phyloP scores from a whole-genome alignment of 2,329 filamentous ascomycete species.

The Didymellaceae sp. region DNA sequence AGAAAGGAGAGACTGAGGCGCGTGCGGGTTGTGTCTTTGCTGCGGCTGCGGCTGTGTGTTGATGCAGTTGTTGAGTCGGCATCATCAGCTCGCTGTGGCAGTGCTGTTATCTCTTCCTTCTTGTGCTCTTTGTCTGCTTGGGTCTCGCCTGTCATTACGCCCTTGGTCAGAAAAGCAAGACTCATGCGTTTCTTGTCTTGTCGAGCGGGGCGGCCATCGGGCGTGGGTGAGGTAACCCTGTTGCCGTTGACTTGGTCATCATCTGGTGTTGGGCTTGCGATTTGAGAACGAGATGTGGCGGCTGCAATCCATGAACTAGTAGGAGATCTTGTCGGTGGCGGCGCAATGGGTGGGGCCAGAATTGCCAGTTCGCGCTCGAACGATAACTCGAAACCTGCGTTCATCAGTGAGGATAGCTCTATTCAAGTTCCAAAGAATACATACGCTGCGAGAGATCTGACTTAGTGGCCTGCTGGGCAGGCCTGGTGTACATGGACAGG shows the following conservation, averaged over 20 bases:
- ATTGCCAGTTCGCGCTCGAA: slow-evolving; percentile 53
- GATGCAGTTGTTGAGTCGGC: slow-evolving; percentile 29
- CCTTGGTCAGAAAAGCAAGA: slow-evolving; percentile 48
- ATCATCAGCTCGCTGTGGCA: slow-evolving; percentile 25
- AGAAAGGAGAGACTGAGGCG: slow-evolving; percentile 42
- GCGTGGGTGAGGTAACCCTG: slow-evolving; percentile 27
- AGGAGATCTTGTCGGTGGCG: slow-evolving; percentile 40
- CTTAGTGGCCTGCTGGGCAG: slow-evolving; percentile 65
- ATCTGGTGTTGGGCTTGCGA: slow-evolving; percentile 34
- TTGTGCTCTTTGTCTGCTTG: slow-evolving; percentile 29
- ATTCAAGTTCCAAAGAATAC: slow-evolving; percentile 43
- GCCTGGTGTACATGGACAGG: slow-evolving; percentile 71
- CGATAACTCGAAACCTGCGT: slow-evolving; percentile 53
- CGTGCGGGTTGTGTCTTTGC: slow-evolving; percentile 40
- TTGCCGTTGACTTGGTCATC: slow-evolving; percentile 36
- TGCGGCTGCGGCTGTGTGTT: slow-evolving; percentile 38
- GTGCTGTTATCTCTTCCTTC: slow-evolving; percentile 13
- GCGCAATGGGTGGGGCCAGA: slow-evolving; percentile 46
- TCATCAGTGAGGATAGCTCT: slow-evolving; percentile 29
- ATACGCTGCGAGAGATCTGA: slow-evolving; percentile 69
- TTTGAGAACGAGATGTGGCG: slow-evolving; percentile 36
- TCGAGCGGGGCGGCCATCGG: slow-evolving; percentile 35
- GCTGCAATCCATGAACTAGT: slow-evolving; percentile 43
- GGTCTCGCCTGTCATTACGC: slow-evolving; percentile 36
- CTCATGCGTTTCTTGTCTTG: slow-evolving; percentile 51